phyloP scores from a whole-genome alignment of 179 eudicot species.

The Camellia oleifera region DNA sequence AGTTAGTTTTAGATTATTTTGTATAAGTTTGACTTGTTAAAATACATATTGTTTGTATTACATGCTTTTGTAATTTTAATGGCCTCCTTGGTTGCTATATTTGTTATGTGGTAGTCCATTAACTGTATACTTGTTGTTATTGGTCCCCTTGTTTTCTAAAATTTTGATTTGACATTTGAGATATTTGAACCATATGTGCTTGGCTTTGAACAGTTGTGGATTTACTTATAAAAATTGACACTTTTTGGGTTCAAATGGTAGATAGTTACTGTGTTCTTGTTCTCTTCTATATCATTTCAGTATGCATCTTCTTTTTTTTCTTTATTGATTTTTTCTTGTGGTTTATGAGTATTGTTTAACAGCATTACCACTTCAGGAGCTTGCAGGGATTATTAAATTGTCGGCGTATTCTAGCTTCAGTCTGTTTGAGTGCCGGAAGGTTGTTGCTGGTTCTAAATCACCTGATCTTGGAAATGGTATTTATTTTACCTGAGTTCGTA shows the following conservation, averaged over 20 bases:
- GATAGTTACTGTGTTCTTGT: neutral
- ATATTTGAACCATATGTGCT: neutral
- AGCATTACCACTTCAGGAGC: conserved; percentile 60
- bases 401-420: conserved; percentile 89
- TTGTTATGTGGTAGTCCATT: neutral
- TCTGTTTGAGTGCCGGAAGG: conserved; percentile 89
- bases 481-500: neutral
- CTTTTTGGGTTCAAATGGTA: neutral
- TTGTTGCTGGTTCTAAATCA: conserved; percentile 84
- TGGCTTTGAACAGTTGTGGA: neutral
- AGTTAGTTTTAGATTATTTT: too few relatives aligned
- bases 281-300: neutral
- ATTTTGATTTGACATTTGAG: neutral
- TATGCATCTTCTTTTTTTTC: neutral
- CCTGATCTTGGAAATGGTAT: conserved; percentile 90
- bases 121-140: neutral
- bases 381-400: conserved; percentile 86
- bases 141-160: neutral
- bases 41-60: neutral
- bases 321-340: neutral
- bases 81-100: neutral
- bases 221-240: neutral
- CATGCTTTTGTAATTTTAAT: neutral
- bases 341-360: conserved; percentile 14
- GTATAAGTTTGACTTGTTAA: too few relatives aligned